Percentiles rank a stretch among this genome's conserved stretches.
Conservation (phyloP, 768 basidiomycete species). For the Guyanaporus albipodus region DNA sequence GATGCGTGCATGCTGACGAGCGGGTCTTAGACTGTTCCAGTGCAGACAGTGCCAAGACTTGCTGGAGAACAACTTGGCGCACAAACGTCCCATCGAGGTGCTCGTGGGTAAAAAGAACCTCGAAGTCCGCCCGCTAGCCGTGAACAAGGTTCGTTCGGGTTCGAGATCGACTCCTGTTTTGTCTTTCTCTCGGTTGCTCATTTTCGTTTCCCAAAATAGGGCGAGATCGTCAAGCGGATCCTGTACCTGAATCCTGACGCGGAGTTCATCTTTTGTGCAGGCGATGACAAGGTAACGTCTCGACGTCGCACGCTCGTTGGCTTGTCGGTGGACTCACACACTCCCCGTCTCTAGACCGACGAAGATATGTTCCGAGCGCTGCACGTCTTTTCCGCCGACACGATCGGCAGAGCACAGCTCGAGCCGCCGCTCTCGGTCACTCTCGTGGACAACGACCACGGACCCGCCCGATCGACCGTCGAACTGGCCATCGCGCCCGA, state of each 20-base stretch:
- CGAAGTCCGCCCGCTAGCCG: constrained; percentile 90
- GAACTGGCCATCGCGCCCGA: constrained; percentile 64
- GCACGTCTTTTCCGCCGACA: constrained; percentile 48
- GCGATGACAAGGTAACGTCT: constrained; percentile 99
- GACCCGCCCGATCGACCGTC: constrained; percentile 38
- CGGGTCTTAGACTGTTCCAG: constrained; percentile 66
- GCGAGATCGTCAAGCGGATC: constrained; percentile 95
- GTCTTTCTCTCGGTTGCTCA: neutral
- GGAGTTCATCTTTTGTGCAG: constrained; percentile 96
- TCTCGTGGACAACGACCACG: constrained; percentile 25
- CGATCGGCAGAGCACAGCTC: constrained; percentile 42
- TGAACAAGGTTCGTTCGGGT: constrained; percentile 78
- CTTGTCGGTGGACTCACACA: neutral
- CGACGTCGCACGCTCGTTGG: too few species aligned
- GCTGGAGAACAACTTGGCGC: constrained; percentile 89
- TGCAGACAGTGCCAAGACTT: constrained; percentile 96
- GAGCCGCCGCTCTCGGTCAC: constrained; percentile 53
- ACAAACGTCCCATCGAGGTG: constrained; percentile 94
- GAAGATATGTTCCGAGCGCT: constrained; percentile 99
- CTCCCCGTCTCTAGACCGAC: constrained; percentile 55
- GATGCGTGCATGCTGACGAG: constrained; percentile 1
- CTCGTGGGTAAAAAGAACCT: constrained; percentile 98
- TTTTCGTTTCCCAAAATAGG: constrained; percentile 34
- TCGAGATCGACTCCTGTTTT: too few species aligned
- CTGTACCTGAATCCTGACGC: constrained; percentile 90